phyloP scores from a whole-genome alignment of 345 rosid genomes.

The Syzygium jambos region DNA sequence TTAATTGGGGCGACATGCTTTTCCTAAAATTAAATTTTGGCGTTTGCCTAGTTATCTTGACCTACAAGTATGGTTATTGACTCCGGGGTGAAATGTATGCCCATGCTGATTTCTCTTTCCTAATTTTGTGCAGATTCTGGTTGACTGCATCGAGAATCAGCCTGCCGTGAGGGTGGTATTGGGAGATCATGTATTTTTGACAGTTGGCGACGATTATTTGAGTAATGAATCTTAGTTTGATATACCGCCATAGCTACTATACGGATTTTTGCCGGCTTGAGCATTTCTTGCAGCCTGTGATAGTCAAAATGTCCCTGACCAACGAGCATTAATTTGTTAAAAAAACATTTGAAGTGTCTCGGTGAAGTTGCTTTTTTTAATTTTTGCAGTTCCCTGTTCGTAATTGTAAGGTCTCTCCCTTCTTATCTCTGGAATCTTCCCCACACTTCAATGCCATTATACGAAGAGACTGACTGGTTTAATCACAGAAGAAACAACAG shows the following conservation, averaged over 20 bases:
- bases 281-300: neutral
- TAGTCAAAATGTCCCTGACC: neutral
- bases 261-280: neutral
- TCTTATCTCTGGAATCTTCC: neutral
- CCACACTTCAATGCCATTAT: neutral
- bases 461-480: neutral
- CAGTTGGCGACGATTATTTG: constrained; percentile 37
- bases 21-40: neutral
- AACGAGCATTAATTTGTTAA: neutral
- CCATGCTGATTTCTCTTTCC: neutral
- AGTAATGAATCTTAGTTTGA: constrained; percentile 1
- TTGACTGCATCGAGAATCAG: constrained; percentile 46
- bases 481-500: neutral
- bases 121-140: constrained; percentile 35
- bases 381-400: neutral
- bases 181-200: constrained; percentile 56
- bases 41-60: neutral
- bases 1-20: neutral
- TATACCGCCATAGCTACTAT: neutral
- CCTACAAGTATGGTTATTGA: neutral
- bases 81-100: neutral
- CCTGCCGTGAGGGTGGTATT: constrained; percentile 37
- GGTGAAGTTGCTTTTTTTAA: neutral
- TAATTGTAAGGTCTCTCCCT: neutral
- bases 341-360: neutral